phyloP scores from a whole-genome alignment of 2,329 filamentous ascomycete species.

The Ascochyta pisi region DNA sequence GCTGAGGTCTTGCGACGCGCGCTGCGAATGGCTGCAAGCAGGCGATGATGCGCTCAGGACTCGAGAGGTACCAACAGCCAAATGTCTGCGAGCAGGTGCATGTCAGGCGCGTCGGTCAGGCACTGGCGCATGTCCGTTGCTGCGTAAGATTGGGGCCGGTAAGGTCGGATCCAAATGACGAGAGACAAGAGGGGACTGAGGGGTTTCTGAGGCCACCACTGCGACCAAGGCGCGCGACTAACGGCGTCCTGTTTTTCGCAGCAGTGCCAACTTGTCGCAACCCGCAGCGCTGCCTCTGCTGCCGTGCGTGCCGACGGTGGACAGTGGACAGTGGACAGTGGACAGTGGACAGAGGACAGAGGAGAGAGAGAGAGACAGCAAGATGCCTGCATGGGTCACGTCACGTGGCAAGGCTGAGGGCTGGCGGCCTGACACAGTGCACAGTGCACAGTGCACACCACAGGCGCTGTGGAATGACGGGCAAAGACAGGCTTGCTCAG shows the following conservation, averaged over 20 bases:
- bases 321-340: too few species aligned
- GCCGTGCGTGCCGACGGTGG: constrained; percentile 10
- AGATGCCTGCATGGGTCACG: neutral
- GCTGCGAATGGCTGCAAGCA: constrained; percentile 21
- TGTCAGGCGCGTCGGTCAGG: constrained; percentile 2
- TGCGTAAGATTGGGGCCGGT: constrained; percentile 22
- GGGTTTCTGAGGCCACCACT: constrained; percentile 19
- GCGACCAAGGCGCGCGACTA: constrained; percentile 18
- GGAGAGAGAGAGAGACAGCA: constrained; percentile 1
- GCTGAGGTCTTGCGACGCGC: constrained; percentile 4
- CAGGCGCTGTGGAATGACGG: too few species aligned
- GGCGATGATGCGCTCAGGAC: constrained; percentile 20
- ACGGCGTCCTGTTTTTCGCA: constrained; percentile 24
- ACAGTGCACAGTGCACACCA: neutral
- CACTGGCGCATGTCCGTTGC: constrained; percentile 10
- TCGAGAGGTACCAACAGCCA: constrained; percentile 8
- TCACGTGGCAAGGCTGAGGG: constrained; percentile 10
- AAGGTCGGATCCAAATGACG: constrained; percentile 26
- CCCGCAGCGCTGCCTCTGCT: constrained; percentile 4
- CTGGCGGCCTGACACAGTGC: constrained; percentile 11
- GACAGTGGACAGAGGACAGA: neutral
- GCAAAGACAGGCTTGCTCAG: constrained; percentile 11
- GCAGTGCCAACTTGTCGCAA: constrained; percentile 19
- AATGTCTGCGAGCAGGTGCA: neutral
- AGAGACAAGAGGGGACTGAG: constrained; percentile 15